Base-by-base conservation (phyloP, 305 asterid species). In the Striga hermonthica region DNA sequence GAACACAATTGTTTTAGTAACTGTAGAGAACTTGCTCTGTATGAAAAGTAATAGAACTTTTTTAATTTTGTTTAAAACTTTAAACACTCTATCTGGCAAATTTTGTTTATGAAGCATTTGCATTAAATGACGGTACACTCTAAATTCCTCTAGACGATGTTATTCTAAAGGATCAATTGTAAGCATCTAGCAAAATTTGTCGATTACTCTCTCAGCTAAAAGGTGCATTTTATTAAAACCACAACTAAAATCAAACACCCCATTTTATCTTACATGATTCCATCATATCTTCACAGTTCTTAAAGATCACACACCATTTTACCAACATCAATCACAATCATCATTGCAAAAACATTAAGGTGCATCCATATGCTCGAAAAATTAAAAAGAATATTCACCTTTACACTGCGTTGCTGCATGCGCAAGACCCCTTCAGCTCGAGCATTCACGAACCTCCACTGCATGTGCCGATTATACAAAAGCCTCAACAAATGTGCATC, bases 391-490 rank as follows among this genome's bases (percentile, higher is more conserved):
- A 44, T 57, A 69, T 79, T 76, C 72, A 93, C 99, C 95, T 94
- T 89, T 47, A 86, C 89, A 74, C 78, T 78, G 70, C 72, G 86
- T 81, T 79, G 83, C 87, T 90, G 99, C 71, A 79, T 86, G 57
- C 74, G 73, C 75, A 84, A 76, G 68, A 83, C 77, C 45, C 82
- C 93, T 78, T 90, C 96, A 49, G 81, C 85, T 73, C 85, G 82
- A 70, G 99, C 95, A 72, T 85, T 88, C 59, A 80, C 93, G 74
- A 90, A 86, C 71, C 97, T 88, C 97, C 96, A 90, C 71, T 94
- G 99, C 78, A 94, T 76, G 75, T 88, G 85, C 63, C 95, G 86
- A 76, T 94, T 90, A 71, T 90, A 88, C 49, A 94, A 69, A 82
- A 94, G 96, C 74, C 96, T 86, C 84, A 94, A 74, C 41, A 85